These are phyloP conservation scores for Spinellus fusiger DNA, from an alignment of 192 early-diverging fungal genomes.

Conservation along the genomic window DNA sequence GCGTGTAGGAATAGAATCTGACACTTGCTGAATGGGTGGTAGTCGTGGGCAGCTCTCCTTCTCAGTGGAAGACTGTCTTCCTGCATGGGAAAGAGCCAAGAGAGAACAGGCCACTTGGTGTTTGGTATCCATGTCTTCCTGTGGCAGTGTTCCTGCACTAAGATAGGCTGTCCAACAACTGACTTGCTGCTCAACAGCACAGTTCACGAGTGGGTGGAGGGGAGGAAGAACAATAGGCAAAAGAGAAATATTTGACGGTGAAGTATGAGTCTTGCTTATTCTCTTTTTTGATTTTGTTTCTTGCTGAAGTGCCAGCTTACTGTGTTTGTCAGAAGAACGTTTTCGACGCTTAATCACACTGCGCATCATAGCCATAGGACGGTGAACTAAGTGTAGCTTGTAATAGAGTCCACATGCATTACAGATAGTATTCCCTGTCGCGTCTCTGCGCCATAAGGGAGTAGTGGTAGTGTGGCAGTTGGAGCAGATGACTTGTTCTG, in stretches of 20 bases:
- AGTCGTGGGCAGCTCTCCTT: background rate
- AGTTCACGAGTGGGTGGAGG: background rate
- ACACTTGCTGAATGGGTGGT: background rate
- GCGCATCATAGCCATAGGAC: conserved; percentile 77
- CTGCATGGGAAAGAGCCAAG: background rate
- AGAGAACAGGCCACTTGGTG: background rate
- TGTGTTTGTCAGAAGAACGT: too few species aligned
- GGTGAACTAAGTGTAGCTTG: conserved; percentile 74
- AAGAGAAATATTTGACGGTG: too few species aligned
- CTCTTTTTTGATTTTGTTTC: too few species aligned
- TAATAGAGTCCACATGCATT: conserved; percentile 89
- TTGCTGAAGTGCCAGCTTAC: too few species aligned
- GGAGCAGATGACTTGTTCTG: conserved; percentile 48
- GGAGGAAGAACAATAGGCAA: background rate
- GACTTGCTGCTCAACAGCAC: background rate
- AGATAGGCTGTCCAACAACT: background rate
- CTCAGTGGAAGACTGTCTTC: background rate
- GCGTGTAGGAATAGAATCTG: background rate
- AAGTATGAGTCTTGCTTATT: too few species aligned
- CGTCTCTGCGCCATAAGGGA: conserved; percentile 75
- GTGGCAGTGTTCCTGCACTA: background rate
- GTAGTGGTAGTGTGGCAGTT: conserved; percentile 86
- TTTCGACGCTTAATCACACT: conserved; percentile 71
- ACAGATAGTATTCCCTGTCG: conserved; percentile 68
- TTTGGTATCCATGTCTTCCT: background rate